Evolutionary conservation across 164 flowering plant species (phyloP), one percentile per base, ranked within the genome.

Genomic region (Vitis rotundifolia): DNA sequence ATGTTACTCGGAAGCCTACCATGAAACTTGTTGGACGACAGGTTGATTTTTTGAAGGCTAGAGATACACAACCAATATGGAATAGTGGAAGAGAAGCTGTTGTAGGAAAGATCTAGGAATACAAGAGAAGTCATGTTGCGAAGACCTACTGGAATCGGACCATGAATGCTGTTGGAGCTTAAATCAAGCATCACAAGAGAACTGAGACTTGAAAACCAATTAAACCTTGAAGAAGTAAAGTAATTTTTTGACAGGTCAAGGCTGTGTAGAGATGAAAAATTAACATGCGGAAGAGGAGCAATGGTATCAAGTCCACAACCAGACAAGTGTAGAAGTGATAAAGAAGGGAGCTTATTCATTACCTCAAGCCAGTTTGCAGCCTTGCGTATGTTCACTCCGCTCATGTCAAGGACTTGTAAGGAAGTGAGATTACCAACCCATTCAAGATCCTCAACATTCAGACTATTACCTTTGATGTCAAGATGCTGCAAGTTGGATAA

Each of bases 381-480:
- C 10, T 50, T 37, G 29, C 49, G 15, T 8, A 77, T 55, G 18
- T 72, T 13, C 22, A 75, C 68, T 11, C 2, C 0, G 6, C 28
- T 66, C 56, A 81, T 9, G 54, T 55, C 64, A 37, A 81, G 67
- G 29, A 12, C 11, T 44, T 71, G 50, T 55, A 81, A 60, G 1
- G 61, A 64, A 28, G 56, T 44, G 54, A 78, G 78, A 22, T 55
- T 2, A 49, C 72, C 66, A 16, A 76, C 3, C 82, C 82, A 73
- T 7, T 60, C 29, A 9, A 79, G 60, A 16, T 61, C 18, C 0
- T 16, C 49, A 11, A 5, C 57, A 6, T 16, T 11, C 9, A 18
- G 6, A 3, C 11, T 26, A 16, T 16, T 3, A 8, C 29, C 8
- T 9, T 19, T 10, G 44, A 49, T 29, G 66, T 54, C 50, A 37